A percentile compares a stretch with the other conserved stretches of the same genome.
Conservation (phyloP, 2,329 filamentous ascomycete species). For the Knufia petricola region DNA sequence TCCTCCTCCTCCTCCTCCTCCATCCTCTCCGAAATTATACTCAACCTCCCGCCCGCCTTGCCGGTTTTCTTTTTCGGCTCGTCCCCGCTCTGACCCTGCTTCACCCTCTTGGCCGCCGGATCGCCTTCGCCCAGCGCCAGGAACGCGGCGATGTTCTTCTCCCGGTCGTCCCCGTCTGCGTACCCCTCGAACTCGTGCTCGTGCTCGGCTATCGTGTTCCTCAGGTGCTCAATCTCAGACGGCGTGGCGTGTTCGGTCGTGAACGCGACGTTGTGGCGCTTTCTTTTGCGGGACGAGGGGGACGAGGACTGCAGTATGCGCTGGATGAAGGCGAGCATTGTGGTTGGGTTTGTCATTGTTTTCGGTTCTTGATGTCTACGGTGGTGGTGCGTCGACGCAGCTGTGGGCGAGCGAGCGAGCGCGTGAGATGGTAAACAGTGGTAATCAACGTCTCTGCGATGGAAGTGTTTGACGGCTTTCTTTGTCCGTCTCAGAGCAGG, state of each 20-base stretch:
- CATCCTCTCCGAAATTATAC: background rate
- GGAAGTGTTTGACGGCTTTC: background rate
- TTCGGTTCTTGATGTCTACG: no score
- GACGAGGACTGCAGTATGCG: background rate
- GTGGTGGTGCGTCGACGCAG: no score
- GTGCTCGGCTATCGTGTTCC: background rate
- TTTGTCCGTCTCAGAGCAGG: background rate
- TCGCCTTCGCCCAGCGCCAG: background rate
- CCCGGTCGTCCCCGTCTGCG: background rate
- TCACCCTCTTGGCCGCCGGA: background rate
- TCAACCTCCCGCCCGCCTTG: background rate
- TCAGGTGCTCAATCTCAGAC: background rate
- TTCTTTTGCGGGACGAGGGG: background rate
- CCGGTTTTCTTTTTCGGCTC: background rate
- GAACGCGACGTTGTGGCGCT: background rate
- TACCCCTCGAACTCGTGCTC: no score
- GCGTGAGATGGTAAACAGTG: background rate
- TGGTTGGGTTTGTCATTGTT: constrained; percentile 4
- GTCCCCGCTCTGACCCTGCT: background rate
- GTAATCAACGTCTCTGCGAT: background rate
- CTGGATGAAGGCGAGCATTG: constrained; percentile 7
- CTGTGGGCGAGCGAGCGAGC: no score
- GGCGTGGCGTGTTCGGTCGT: background rate
- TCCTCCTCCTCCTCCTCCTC: background rate
- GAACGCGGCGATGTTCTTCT: background rate